A percentile compares a stretch with the other conserved stretches of the same genome.
These are phyloP conservation scores for Lichenothelia convexa DNA, from an alignment of 495 filamentous ascomycete species.

Conservation along the genomic window DNA sequence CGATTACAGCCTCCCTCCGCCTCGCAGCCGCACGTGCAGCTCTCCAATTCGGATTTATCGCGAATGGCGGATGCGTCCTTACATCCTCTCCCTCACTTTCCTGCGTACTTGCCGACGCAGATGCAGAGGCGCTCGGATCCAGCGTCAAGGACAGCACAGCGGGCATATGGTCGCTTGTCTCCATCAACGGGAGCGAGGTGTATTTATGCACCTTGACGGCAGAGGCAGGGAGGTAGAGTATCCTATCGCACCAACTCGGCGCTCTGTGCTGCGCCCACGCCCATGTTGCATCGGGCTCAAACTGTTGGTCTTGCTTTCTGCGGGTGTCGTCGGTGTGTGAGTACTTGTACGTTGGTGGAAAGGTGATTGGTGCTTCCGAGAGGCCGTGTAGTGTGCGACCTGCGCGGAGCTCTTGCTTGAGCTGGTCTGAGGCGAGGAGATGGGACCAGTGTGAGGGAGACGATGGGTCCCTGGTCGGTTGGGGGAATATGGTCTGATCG, in stretches of 20 bases:
- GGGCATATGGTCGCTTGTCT: constrained; percentile 68
- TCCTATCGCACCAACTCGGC: constrained; percentile 88
- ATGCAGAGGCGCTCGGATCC: constrained; percentile 27
- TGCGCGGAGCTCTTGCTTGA: constrained; percentile 44
- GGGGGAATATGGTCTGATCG: constrained; percentile 38
- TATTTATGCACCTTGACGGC: constrained; percentile 30
- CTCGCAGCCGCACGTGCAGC: constrained; percentile 30
- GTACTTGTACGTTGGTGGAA: constrained; percentile 91
- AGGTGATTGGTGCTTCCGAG: constrained; percentile 50
- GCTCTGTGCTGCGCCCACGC: constrained; percentile 61
- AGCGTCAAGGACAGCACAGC: constrained; percentile 50
- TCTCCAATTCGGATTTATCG: constrained; percentile 34
- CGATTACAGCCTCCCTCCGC: constrained; percentile 38
- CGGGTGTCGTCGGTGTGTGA: constrained; percentile 21
- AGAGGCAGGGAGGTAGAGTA: constrained; percentile 42
- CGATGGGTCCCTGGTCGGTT: constrained; percentile 31
- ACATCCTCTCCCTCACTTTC: constrained; percentile 13
- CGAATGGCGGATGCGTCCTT: constrained; percentile 29
- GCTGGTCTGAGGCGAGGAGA: constrained; percentile 60
- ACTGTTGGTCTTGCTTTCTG: not conserved
- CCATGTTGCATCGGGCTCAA: constrained; percentile 27
- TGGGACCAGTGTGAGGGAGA: constrained; percentile 35
- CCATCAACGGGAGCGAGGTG: constrained; percentile 51
- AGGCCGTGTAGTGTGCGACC: constrained; percentile 58
- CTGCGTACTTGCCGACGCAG: constrained; percentile 6